phyloP scores from a whole-genome alignment of 768 basidiomycete genomes.

The Termitomyces sp. region DNA sequence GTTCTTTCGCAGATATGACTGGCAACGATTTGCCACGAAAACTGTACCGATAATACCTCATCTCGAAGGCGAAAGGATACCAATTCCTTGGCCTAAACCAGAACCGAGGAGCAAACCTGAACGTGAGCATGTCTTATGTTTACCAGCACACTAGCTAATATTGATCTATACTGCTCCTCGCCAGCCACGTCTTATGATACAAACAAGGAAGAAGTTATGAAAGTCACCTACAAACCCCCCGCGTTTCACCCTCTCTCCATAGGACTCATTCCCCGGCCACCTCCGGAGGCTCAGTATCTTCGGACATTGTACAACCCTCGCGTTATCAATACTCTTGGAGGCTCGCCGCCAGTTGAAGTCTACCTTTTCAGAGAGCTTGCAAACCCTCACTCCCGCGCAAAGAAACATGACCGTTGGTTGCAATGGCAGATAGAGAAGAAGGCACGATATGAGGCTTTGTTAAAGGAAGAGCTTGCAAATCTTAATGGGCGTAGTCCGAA shows the following conservation, averaged over 20 bases:
- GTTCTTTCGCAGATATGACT: conserved; percentile 51
- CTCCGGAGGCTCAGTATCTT: conserved; percentile 54
- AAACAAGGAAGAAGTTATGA: conserved; percentile 47
- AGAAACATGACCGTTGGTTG: conserved; percentile 77
- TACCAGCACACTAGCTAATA: neutral
- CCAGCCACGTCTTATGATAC: conserved; percentile 66
- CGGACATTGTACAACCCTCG: conserved; percentile 52
- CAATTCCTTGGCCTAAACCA: conserved; percentile 68
- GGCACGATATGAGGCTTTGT: conserved; percentile 46
- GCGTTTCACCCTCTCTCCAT: conserved; percentile 33
- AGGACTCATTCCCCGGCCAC: conserved; percentile 33
- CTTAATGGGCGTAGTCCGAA: conserved; percentile 54
- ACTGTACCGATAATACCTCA: conserved; percentile 56
- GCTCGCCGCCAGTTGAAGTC: conserved; percentile 58
- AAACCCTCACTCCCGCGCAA: conserved; percentile 79
- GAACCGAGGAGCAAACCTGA: conserved; percentile 35
- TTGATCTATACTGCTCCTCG: neutral
- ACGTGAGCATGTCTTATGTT: conserved; percentile 27
- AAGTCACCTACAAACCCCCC: conserved; percentile 70
- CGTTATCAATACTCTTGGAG: conserved; percentile 35
- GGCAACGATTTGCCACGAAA: conserved; percentile 66
- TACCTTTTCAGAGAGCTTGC: conserved; percentile 66
- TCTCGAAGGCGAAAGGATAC: conserved; percentile 32
- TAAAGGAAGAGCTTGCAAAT: conserved; percentile 47
- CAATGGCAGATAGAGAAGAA: conserved; percentile 42